A percentile compares a stretch with the other conserved stretches of the same genome.
Conservation (phyloP, 257 asterid species). For the Pogostemon cablin region DNA sequence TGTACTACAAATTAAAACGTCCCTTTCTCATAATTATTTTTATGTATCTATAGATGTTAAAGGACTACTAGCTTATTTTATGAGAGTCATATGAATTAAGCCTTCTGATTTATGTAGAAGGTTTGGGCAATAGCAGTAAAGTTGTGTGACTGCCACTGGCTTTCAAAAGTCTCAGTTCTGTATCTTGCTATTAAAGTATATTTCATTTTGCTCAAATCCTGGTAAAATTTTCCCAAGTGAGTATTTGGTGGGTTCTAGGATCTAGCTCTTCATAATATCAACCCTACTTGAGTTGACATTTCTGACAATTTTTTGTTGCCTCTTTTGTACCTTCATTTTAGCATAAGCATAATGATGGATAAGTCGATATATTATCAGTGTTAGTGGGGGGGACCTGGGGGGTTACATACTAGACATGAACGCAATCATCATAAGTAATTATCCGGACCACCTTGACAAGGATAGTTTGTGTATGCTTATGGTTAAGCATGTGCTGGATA, state of each 20-base stretch:
- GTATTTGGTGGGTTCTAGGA: slow-evolving; percentile 26
- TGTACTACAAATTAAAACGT: neutral
- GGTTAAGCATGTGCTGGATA: neutral
- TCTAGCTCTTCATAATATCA: neutral
- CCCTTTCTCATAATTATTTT: neutral
- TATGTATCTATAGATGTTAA: neutral
- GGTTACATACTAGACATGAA: neutral
- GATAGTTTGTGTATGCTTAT: slow-evolving; percentile 8
- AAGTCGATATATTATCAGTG: slow-evolving; percentile 1
- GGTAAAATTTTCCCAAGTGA: neutral
- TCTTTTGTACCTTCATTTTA: slow-evolving; percentile 8
- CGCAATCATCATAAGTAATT: neutral
- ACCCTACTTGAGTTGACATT: neutral
- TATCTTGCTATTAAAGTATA: slow-evolving; percentile 3
- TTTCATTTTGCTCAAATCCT: neutral
- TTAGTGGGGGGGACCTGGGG: neutral
- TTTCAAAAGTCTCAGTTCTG: slow-evolving; percentile 3
- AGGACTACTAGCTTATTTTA: neutral
- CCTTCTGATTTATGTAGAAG: neutral
- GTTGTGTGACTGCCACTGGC: neutral
- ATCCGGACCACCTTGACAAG: neutral
- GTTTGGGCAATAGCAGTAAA: slow-evolving; percentile 19
- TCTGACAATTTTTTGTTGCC: neutral
- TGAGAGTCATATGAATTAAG: neutral
- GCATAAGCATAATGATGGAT: neutral